These are phyloP conservation scores for Zygosaccharomyces lentus DNA, from an alignment of 805 yeast genomes.

Conservation along the genomic window DNA sequence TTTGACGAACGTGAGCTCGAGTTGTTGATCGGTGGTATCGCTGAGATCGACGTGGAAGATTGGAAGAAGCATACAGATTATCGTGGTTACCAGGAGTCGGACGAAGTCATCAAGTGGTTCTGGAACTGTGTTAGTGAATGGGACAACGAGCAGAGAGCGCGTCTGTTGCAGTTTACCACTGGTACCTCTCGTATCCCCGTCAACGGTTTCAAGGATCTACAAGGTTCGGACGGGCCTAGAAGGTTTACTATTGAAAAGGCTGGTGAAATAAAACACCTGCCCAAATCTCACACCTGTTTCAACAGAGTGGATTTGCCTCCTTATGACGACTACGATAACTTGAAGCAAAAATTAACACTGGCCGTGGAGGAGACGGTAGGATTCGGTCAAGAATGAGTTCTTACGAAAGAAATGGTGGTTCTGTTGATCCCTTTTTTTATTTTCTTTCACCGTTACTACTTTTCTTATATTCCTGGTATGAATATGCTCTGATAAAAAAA, in stretches of 20 bases:
- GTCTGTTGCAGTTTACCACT: slow-evolving; percentile 93
- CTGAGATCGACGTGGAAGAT: slow-evolving; percentile 96
- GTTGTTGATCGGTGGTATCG: slow-evolving; percentile 94
- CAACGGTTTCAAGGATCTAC: slow-evolving; percentile 96
- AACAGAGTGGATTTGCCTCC: slow-evolving; percentile 98
- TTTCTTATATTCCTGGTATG: neutral
- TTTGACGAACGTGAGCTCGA: slow-evolving; percentile 98
- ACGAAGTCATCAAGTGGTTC: slow-evolving; percentile 97
- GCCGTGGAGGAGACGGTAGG: slow-evolving; percentile 99
- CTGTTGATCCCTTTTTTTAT: neutral
- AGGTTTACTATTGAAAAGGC: slow-evolving; percentile 98
- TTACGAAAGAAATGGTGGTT: neutral
- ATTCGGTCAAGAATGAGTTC: slow-evolving; percentile 83
- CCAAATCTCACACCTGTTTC: slow-evolving; percentile 98
- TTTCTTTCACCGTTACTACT: neutral
- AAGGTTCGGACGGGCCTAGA: slow-evolving; percentile 99
- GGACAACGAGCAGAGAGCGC: slow-evolving; percentile 96
- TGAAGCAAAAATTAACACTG: slow-evolving; percentile 84
- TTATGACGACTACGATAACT: slow-evolving; percentile 73
- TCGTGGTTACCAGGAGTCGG: slow-evolving; percentile 94
- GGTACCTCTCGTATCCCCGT: slow-evolving; percentile 99
- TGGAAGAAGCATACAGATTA: slow-evolving; percentile 99
- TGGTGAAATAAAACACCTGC: slow-evolving; percentile 87
- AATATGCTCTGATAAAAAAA: neutral
- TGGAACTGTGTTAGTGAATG: slow-evolving; percentile 91